Base-by-base conservation (phyloP, 164 flowering plant species). In the Kalanchoe fedtschenkoi region DNA sequence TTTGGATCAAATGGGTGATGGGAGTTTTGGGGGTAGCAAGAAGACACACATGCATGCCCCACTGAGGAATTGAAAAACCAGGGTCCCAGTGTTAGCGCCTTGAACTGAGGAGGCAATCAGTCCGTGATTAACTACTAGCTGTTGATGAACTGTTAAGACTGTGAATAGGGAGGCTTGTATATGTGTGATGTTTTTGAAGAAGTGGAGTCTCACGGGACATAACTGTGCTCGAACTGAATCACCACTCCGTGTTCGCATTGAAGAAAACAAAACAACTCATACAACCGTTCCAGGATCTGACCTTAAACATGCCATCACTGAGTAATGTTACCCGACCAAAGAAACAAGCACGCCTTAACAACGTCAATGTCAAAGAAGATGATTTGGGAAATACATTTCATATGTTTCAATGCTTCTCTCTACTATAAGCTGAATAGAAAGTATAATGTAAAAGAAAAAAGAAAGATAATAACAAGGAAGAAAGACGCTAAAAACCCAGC, bases 401-500 rank as follows among this genome's bases (percentile, higher is more conserved):
- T n/a, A n/a, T n/a, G n/a, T n/a, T n/a, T n/a, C n/a, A n/a, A 26
- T 51, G 56, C 26, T 51, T 51, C 30, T 8, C 56, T 46, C 30
- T 47, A 47, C 22, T 47, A 51, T 29, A 51, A 51, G 56, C 56
- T 26, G 17, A 51, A 51, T 51, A 17, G n/a, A 26, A n/a, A 51
- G 32, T 51, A 51, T 51, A 26, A 26, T 26, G 32, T 51, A 47
- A 21, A n/a, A n/a, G n/a, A n/a, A 44, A 44, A 16, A 44, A 10
- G 32, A 16, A 51, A 26, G 56, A 51, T 51, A 51, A 26, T 51
- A 47, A 47, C 55, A 47, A 47, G 55, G 7, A 47, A 47, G 29
- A 47, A 47, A 29, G 7, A 47, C 55, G 24, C 55, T 47, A 51
- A 51, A 51, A 51, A 24, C 30, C 32, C 56, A 51, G 56, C 56